These are phyloP conservation scores for Capsicum rhomboideum DNA, from an alignment of 257 asterid species.

Conservation along the genomic window DNA sequence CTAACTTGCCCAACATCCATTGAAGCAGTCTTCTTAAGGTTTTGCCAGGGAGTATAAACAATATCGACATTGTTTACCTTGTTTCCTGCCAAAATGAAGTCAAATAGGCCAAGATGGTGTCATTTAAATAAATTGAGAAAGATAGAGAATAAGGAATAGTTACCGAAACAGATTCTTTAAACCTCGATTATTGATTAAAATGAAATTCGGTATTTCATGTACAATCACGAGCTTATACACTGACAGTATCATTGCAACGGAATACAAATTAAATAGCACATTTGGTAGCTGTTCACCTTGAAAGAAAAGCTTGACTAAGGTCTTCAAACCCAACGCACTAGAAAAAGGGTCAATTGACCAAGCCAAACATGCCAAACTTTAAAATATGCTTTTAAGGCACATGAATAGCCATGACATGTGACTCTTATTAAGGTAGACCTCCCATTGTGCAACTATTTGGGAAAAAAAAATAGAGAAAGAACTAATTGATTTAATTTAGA, in stretches of 20 bases:
- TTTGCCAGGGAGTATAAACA: constrained; percentile 98
- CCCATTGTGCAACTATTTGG: background rate
- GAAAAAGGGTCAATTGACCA: background rate
- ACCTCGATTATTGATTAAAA: background rate
- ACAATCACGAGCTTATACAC: background rate
- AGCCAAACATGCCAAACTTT: background rate
- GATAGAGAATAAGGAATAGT: background rate
- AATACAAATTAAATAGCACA: background rate
- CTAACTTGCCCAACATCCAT: constrained; percentile 99
- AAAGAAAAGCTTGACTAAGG: background rate
- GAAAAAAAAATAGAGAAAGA: background rate
- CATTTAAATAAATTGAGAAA: background rate
- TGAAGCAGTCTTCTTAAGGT: constrained; percentile 90
- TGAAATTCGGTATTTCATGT: background rate
- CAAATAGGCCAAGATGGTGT: background rate
- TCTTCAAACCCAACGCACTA: background rate
- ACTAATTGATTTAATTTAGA: background rate
- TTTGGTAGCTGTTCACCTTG: background rate
- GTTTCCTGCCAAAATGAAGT: constrained; percentile 50
- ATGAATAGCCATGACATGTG: background rate
- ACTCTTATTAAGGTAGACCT: background rate
- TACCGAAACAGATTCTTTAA: background rate
- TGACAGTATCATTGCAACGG: background rate
- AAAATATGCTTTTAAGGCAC: background rate
- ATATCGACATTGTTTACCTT: constrained; percentile 87